Evolutionary conservation across 805 yeast species (phyloP), one percentile per base, ranked within the genome.

Genomic region (Candida silvicultrix): DNA sequence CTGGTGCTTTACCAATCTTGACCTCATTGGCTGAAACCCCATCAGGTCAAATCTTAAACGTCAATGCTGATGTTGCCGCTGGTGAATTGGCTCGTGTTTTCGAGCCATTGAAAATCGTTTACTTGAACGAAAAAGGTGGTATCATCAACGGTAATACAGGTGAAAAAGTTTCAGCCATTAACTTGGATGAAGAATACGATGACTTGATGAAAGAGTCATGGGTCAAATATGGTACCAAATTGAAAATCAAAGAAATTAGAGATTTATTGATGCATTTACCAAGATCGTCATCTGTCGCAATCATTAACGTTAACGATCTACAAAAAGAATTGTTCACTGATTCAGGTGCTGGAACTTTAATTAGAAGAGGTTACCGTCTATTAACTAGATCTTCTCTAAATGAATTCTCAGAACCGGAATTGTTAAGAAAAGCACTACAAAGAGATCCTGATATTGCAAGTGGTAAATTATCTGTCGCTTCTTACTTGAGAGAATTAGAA

Each of bases 31-130:
- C 99, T 9, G 99, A 94, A 69, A 94, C 98, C 18, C 78, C 94
- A 16, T 87, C 94, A 2, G 99, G 99, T 31, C 99, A 94, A 72
- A 85, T 94, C 65, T 76, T 94, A 64, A 94, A 94, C 59, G 98
- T 94, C 49, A 94, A 94, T 63, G 99, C 99, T 8, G 99, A 94
- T 63, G 97, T 94, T 44, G 99, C 98, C 38, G 99, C 99, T 40
- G 95, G 97, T 58, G 98, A 94, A 68, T 76, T 94, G 54, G 97
- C 99, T 21, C 79, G 97, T 62, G 96, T 88, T 44, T 87, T 94
- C 57, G 97, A 94, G 69, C 99, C 99, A 8, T 79, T 94, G 60
- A 94, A 94, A 69, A 92, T 94, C 52, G 99, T 94, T 38, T 94
- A 92, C 65, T 73, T 94, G 66, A 90, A 89, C 68, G 99, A 94